Conservation (phyloP, 2,329 filamentous ascomycete genomes). For the Onygenales sp. region DNA sequence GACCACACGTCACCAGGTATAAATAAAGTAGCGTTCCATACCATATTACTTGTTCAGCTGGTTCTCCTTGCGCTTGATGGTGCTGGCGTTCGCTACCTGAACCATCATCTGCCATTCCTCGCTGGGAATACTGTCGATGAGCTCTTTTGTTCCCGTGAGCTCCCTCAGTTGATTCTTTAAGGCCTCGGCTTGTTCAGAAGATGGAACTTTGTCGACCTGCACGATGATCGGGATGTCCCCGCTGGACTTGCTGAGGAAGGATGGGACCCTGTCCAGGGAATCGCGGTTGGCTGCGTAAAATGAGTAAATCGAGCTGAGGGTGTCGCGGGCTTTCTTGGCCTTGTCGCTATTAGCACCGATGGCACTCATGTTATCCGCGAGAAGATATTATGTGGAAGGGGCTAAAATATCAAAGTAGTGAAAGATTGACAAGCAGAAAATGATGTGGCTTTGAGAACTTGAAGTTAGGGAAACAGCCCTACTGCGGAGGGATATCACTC, state of each 20-base stretch:
- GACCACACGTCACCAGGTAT: too few species aligned
- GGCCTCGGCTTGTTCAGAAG: background rate
- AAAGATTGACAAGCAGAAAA: too few species aligned
- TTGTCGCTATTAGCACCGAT: background rate
- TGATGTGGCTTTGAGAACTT: too few species aligned
- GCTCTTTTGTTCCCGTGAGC: background rate
- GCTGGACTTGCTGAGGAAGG: background rate
- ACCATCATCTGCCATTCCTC: background rate
- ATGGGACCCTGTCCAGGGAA: background rate
- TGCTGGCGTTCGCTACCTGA: background rate
- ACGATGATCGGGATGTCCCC: background rate
- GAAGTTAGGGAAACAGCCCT: too few species aligned
- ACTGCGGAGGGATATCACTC: too few species aligned
- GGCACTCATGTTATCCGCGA: too few species aligned
- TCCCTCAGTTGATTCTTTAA: background rate
- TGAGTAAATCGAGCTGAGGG: background rate
- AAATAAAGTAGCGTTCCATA: too few species aligned
- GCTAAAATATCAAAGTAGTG: too few species aligned
- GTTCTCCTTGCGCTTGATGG: background rate
- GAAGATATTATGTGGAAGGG: too few species aligned
- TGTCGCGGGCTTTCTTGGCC: background rate
- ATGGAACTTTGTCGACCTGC: background rate
- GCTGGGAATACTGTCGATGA: background rate
- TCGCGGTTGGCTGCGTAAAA: background rate
- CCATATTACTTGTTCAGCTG: too few species aligned